Evolutionary conservation across 2,329 filamentous ascomycete genomes (phyloP).

Genomic region (Periconia sp.): DNA sequence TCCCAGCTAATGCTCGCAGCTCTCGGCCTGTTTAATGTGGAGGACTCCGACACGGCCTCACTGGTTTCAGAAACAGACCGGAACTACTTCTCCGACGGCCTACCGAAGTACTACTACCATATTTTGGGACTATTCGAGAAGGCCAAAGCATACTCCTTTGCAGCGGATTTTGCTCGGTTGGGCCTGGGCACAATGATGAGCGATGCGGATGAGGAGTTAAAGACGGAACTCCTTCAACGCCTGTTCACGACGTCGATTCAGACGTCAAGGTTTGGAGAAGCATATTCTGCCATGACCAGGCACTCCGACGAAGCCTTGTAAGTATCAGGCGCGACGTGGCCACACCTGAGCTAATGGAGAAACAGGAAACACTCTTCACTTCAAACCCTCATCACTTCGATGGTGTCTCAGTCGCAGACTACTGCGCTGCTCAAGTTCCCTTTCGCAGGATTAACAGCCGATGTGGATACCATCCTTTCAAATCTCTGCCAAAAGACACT

Average conservation of each 20-base stretch:
- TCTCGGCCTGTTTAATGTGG: conserved; percentile 42
- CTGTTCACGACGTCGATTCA: conserved; percentile 83
- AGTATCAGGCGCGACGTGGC: conserved; percentile 12
- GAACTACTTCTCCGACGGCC: conserved; percentile 70
- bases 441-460: conserved; percentile 76
- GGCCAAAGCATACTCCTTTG: conserved; percentile 76
- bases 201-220: conserved; percentile 38
- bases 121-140: conserved; percentile 82
- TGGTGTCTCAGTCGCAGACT: conserved; percentile 43
- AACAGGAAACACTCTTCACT: conserved; percentile 70
- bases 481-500: conserved; percentile 72
- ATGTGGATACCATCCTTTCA: conserved; percentile 79
- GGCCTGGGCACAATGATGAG: conserved; percentile 57
- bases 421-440: conserved; percentile 70
- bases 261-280: conserved; percentile 79
- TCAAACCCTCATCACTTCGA: conserved; percentile 63
- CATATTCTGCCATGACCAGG: conserved; percentile 77
- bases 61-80: conserved; percentile 80
- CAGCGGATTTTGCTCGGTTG: conserved; percentile 81
- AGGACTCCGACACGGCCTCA: conserved; percentile 50
- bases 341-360: conserved; percentile 18
- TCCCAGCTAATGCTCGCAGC: conserved; percentile 36
- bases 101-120: conserved; percentile 86
- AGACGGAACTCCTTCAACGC: conserved; percentile 70
- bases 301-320: conserved; percentile 73